Percentiles rank a stretch among this genome's conserved stretches.
Evolutionary conservation across 345 rosid genomes (phyloP).

Genomic region (Arabidopsis thaliana): TAIR10.1 NC_003076.8:22771501-22772000

Average conservation of each 20-base stretch:
- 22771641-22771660: constrained; percentile 15
- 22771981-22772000: constrained; percentile 24
- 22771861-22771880: constrained; percentile 55
- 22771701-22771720: constrained; percentile 9
- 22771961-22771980: constrained; percentile 8
- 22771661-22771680: constrained; percentile 30
- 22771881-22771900: constrained; percentile 55
- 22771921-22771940: constrained; percentile 58
- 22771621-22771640: constrained; percentile 34
- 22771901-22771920: constrained; percentile 15
- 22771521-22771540: constrained; percentile 12
- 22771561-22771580: constrained; percentile 64
- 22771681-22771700: constrained; percentile 30
- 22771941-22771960: constrained; percentile 55
- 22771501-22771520: constrained; percentile 15
- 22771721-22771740: constrained; percentile 23
- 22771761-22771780: constrained; percentile 46
- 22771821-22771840: constrained; percentile 71
- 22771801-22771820: constrained; percentile 50
- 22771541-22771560: neutral
- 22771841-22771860: constrained; percentile 91
- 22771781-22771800: constrained; percentile 29
- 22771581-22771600: constrained; percentile 42
- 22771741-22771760: constrained; percentile 86
- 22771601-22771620: constrained; percentile 30